Percentiles rank a stretch among this genome's conserved stretches.
Conservation (phyloP, 2,329 filamentous ascomycete genomes). For the Pseudogymnoascus sp. region DNA sequence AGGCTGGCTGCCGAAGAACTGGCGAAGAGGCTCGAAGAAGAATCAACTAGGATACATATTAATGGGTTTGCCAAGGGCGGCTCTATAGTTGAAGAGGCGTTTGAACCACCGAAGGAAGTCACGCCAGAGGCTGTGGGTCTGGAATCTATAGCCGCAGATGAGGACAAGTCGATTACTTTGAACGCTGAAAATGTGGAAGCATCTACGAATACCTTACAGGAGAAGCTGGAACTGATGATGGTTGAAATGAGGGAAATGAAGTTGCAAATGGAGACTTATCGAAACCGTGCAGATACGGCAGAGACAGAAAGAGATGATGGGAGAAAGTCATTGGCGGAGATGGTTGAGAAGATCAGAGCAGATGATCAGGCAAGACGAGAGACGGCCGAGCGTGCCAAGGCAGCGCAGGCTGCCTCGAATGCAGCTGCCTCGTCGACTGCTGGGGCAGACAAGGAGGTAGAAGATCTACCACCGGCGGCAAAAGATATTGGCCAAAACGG, state of each 20-base stretch:
- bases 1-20: conserved; percentile 79
- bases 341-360: conserved; percentile 75
- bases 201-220: conserved; percentile 51
- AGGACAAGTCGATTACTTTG: conserved; percentile 14
- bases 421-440: not conserved
- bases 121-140: conserved; percentile 15
- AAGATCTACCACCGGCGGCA: not conserved
- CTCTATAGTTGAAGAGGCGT: conserved; percentile 39
- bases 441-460: conserved; percentile 14
- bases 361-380: conserved; percentile 49
- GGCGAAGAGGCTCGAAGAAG: conserved; percentile 63
- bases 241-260: conserved; percentile 76
- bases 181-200: conserved; percentile 31
- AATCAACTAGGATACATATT: conserved; percentile 39
- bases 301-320: conserved; percentile 70
- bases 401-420: not conserved
- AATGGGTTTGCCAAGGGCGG: conserved; percentile 37
- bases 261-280: conserved; percentile 72
- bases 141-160: conserved; percentile 16
- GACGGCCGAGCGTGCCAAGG: conserved; percentile 11
- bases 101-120: conserved; percentile 40
- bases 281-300: conserved; percentile 69
- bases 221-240: conserved; percentile 69
- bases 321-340: conserved; percentile 72
- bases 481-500: conserved; percentile 9